These are phyloP conservation scores for Rhodotorula mucilaginosa DNA, from an alignment of 1,284 basidiomycete species.

Conservation along the genomic window DNA sequence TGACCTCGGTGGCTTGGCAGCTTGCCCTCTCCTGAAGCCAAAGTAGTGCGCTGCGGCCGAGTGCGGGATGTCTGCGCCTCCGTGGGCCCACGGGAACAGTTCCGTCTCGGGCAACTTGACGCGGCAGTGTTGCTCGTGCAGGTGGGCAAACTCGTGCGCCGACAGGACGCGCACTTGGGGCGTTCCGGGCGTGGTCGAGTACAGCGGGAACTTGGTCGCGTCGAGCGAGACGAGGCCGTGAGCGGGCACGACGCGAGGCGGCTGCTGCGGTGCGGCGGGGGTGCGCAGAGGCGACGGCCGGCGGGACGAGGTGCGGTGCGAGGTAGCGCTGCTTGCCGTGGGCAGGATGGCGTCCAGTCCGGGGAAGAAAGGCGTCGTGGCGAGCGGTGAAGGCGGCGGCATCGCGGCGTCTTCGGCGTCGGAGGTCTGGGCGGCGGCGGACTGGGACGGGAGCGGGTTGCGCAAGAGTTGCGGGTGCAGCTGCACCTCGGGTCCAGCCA, in stretches of 20 bases:
- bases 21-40: constrained; percentile 50
- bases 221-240: constrained; percentile 15
- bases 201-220: constrained; percentile 19
- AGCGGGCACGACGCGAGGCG: not conserved
- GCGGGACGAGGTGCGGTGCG: not conserved
- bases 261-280: not conserved
- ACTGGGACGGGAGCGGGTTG: not conserved
- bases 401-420: not conserved
- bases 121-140: constrained; percentile 64
- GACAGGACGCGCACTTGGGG: constrained; percentile 56
- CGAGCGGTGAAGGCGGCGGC: constrained; percentile 3
- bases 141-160: constrained; percentile 58
- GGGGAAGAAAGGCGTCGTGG: constrained; percentile 8
- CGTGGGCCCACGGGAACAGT: constrained; percentile 78
- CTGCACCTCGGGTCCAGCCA: constrained; percentile 3
- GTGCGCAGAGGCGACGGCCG: not conserved
- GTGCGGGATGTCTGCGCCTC: constrained; percentile 72
- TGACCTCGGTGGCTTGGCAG: constrained; percentile 40
- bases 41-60: constrained; percentile 74
- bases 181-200: constrained; percentile 4
- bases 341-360: constrained; percentile 2
- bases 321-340: not conserved
- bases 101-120: constrained; percentile 69
- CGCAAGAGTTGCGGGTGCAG: constrained; percentile 10
- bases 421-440: not conserved